Evolutionary conservation across 1,284 basidiomycete species (phyloP).

Genomic region (Agaricales sp.): DNA sequence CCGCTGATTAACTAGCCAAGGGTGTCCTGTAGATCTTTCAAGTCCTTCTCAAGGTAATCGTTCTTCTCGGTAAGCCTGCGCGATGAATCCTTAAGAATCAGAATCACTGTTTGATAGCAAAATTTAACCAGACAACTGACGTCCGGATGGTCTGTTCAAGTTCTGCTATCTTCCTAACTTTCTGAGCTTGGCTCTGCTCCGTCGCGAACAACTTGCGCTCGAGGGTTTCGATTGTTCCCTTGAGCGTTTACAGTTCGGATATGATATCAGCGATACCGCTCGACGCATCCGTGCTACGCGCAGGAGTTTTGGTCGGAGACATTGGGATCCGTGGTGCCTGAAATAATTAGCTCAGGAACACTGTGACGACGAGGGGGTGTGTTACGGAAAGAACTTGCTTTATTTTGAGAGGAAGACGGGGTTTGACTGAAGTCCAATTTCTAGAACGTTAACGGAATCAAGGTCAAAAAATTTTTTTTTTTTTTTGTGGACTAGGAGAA

Average conservation of each 20-base stretch:
- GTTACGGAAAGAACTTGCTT: neutral
- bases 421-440: neutral
- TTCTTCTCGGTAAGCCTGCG: too few relatives aligned
- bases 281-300: neutral
- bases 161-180: slow-evolving; percentile 24
- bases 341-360: neutral
- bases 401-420: neutral
- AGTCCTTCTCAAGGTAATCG: too few relatives aligned
- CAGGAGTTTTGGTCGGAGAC: neutral
- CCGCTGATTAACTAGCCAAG: too few relatives aligned
- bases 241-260: slow-evolving; percentile 14
- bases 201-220: slow-evolving; percentile 28
- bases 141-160: too few relatives aligned
- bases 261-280: slow-evolving; percentile 13
- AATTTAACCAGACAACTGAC: too few relatives aligned
- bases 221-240: slow-evolving; percentile 27
- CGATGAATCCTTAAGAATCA: too few relatives aligned
- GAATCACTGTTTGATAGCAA: too few relatives aligned
- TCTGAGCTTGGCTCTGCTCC: slow-evolving; percentile 25
- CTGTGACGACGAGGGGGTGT: neutral
- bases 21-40: too few relatives aligned
- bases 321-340: neutral
- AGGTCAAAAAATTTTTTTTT: neutral
- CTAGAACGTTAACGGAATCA: neutral
- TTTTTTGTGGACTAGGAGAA: too few relatives aligned